Evolutionary conservation across 352 stramenopile genomes (phyloP).

Genomic region (Thraustochytrium striatum): DNA sequence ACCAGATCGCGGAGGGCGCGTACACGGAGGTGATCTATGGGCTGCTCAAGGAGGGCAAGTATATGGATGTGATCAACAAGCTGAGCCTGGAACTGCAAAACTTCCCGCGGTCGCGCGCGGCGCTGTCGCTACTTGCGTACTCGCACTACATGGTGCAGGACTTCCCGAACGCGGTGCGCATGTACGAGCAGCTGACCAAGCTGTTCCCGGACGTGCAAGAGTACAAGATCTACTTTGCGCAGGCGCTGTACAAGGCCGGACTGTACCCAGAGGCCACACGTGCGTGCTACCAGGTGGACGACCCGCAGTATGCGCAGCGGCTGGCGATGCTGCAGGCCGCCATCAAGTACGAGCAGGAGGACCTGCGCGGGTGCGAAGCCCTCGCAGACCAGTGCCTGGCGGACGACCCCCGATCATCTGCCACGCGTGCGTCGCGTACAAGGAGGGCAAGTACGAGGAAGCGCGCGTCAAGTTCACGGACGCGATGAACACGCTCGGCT

Average conservation of each 20-base stretch:
- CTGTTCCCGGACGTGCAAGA: slow-evolving; percentile 87
- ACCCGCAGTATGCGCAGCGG: slow-evolving; percentile 75
- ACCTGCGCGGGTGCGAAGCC: slow-evolving; percentile 78
- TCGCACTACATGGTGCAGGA: slow-evolving; percentile 94
- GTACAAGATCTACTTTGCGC: slow-evolving; percentile 86
- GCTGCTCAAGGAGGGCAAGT: slow-evolving; percentile 87
- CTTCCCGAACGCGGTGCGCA: slow-evolving; percentile 76
- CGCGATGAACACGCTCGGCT: slow-evolving; percentile 83
- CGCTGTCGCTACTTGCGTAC: slow-evolving; percentile 90
- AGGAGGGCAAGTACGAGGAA: slow-evolving; percentile 74
- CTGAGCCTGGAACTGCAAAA: slow-evolving; percentile 85
- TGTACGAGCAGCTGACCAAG: slow-evolving; percentile 89
- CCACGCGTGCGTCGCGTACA: slow-evolving; percentile 65
- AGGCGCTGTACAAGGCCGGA: slow-evolving; percentile 84
- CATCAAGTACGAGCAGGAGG: slow-evolving; percentile 92
- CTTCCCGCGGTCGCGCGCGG: slow-evolving; percentile 81
- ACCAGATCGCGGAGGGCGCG: slow-evolving; percentile 50
- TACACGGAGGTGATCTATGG: slow-evolving; percentile 90
- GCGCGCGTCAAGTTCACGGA: slow-evolving; percentile 83
- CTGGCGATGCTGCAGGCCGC: slow-evolving; percentile 73
- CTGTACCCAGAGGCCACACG: slow-evolving; percentile 63
- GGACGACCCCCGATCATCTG: slow-evolving; percentile 75
- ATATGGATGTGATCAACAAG: slow-evolving; percentile 82
- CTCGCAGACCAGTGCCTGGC: slow-evolving; percentile 82
- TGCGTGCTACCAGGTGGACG: slow-evolving; percentile 68